phyloP scores from a whole-genome alignment of 2,329 filamentous ascomycete genomes.

The Cladosporium sp. region DNA sequence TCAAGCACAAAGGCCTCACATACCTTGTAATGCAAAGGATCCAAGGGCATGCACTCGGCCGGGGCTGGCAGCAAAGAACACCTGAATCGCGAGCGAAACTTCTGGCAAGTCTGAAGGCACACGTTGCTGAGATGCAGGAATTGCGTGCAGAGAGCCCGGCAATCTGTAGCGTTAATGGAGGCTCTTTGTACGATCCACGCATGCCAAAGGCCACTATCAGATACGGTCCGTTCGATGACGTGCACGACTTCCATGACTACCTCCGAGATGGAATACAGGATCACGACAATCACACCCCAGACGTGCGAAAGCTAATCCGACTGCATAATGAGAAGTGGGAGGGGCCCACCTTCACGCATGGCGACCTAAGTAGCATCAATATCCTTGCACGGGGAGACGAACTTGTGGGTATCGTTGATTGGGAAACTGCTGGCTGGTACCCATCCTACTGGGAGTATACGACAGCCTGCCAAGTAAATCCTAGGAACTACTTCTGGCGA shows the following conservation, averaged over 20 bases:
- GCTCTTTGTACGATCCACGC: background rate
- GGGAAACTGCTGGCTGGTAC: slow-evolving; percentile 45
- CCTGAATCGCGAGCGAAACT: background rate
- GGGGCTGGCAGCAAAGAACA: background rate
- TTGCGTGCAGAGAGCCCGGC: background rate
- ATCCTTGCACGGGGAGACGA: slow-evolving; percentile 37
- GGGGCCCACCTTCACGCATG: slow-evolving; percentile 43
- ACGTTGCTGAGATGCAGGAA: background rate
- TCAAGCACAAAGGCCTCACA: slow-evolving; percentile 32
- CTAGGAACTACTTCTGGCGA: slow-evolving; percentile 34
- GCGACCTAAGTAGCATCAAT: slow-evolving; percentile 40
- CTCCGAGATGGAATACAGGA: background rate
- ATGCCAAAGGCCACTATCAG: background rate
- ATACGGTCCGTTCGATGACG: background rate
- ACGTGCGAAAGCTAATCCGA: background rate
- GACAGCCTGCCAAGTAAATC: slow-evolving; percentile 36
- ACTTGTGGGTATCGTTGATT: slow-evolving; percentile 43
- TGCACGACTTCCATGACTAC: background rate
- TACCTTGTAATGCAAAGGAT: slow-evolving; percentile 43
- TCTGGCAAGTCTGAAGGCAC: background rate
- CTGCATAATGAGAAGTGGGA: background rate
- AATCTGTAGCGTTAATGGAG: background rate
- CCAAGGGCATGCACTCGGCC: slow-evolving; percentile 9
- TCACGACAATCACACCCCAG: background rate
- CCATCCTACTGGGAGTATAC: slow-evolving; percentile 45